Evolutionary conservation across 768 basidiomycete species (phyloP).

Genomic region (Amanita molliuscula): DNA sequence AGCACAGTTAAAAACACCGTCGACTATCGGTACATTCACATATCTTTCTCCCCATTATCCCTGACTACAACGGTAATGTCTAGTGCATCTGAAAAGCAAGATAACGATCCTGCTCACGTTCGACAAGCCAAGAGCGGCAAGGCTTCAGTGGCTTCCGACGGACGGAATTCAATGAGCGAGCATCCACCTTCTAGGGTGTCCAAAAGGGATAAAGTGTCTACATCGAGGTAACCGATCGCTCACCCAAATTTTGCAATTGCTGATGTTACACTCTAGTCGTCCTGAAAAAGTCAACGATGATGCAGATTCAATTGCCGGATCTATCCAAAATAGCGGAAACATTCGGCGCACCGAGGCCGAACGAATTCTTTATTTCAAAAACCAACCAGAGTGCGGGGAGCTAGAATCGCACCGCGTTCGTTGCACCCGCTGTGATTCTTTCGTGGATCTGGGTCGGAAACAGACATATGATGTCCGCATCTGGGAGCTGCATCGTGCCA

Average conservation of each 20-base stretch:
- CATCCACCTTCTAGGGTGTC: neutral
- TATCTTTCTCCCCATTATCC: neutral
- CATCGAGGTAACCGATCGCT: neutral
- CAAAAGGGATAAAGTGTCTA: neutral
- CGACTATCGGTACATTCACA: constrained; percentile 7
- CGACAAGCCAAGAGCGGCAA: neutral
- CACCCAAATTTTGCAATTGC: neutral
- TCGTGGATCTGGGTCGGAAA: constrained; percentile 45
- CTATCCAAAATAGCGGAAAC: constrained; percentile 26
- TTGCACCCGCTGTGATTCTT: constrained; percentile 48
- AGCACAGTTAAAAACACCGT: constrained; percentile 1
- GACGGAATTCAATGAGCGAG: neutral
- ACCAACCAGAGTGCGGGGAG: constrained; percentile 46
- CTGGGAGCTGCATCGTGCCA: constrained; percentile 50
- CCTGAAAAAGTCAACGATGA: constrained; percentile 16
- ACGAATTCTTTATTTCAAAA: constrained; percentile 52
- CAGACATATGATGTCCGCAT: constrained; percentile 46
- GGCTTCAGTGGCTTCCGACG: neutral
- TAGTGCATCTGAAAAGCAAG: neutral
- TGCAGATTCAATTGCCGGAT: constrained; percentile 51
- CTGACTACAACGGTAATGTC: neutral
- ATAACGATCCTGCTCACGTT: neutral
- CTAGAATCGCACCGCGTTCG: constrained; percentile 48
- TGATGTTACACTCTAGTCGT: constrained; percentile 13
- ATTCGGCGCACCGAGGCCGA: constrained; percentile 52